Evolutionary conservation across 75 land plant species (phyloP).

Genomic region (Pseudotsuga menziesii): DNA sequence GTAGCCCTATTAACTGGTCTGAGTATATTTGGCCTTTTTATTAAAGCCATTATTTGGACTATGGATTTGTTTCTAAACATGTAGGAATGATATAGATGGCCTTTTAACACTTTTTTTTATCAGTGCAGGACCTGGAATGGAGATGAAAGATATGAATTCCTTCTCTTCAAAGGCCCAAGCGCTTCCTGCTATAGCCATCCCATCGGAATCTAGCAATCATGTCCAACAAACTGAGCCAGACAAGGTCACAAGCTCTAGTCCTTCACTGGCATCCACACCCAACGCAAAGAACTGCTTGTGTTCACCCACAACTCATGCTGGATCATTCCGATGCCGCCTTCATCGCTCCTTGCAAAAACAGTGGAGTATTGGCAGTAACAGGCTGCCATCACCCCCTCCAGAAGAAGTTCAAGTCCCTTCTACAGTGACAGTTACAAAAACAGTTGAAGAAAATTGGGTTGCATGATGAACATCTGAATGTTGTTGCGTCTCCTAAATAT

Average conservation of each 20-base stretch:
- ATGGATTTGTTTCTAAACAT: neutral
- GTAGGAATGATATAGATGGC: neutral
- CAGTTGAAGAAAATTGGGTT: conserved; percentile 6
- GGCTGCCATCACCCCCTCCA: neutral
- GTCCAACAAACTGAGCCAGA: conserved; percentile 2
- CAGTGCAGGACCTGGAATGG: neutral
- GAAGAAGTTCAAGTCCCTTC: neutral
- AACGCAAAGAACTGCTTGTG: conserved; percentile 24
- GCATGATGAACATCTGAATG: too few relatives aligned
- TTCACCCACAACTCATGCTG: conserved; percentile 38
- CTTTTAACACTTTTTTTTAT: neutral
- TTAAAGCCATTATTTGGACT: neutral
- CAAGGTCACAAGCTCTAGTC: conserved; percentile 3
- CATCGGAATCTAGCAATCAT: neutral
- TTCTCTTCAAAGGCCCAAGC: neutral
- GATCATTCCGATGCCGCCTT: conserved; percentile 38
- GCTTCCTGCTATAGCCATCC: conserved; percentile 1
- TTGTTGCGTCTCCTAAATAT: too few relatives aligned
- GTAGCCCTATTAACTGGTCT: neutral
- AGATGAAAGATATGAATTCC: conserved; percentile 5
- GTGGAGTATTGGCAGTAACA: conserved; percentile 7
- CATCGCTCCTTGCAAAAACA: conserved; percentile 19
- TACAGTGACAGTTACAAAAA: conserved; percentile 4
- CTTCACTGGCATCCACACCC: conserved; percentile 1
- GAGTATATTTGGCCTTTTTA: neutral